Conservation (phyloP, 768 basidiomycete species). For the Hygrocybe coccinea region DNA sequence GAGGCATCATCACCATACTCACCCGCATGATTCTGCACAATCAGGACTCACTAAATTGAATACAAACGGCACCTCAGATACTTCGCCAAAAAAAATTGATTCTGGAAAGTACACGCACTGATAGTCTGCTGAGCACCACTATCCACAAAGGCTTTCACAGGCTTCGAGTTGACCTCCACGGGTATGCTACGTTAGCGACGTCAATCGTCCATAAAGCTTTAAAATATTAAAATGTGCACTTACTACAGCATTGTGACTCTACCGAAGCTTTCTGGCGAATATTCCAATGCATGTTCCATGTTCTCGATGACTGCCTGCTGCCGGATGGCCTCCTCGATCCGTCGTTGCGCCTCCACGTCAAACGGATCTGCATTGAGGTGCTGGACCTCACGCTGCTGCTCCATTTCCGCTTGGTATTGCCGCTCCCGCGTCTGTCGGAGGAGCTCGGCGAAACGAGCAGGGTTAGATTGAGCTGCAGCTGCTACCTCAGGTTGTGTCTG, state of each 20-base stretch:
- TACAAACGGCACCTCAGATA: neutral
- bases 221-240: conserved; percentile 29
- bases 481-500: conserved; percentile 83
- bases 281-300: conserved; percentile 89
- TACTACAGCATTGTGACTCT: conserved; percentile 96
- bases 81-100: neutral
- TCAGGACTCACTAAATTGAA: conserved; percentile 73
- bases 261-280: conserved; percentile 89
- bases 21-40: conserved; percentile 89
- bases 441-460: conserved; percentile 70
- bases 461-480: conserved; percentile 60
- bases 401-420: conserved; percentile 49
- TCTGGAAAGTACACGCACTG: conserved; percentile 51
- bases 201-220: neutral
- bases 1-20: conserved; percentile 24
- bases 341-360: conserved; percentile 85
- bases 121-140: conserved; percentile 97
- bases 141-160: conserved; percentile 95
- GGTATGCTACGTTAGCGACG: conserved; percentile 52
- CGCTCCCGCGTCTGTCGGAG: conserved; percentile 57
- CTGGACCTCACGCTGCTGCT: conserved; percentile 56
- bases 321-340: conserved; percentile 90
- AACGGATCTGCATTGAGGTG: conserved; percentile 83
- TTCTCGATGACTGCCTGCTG: conserved; percentile 90
- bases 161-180: conserved; percentile 86